These are phyloP conservation scores for Penicillium sp. DNA, from an alignment of 2,329 filamentous ascomycete species.

Conservation along the genomic window DNA sequence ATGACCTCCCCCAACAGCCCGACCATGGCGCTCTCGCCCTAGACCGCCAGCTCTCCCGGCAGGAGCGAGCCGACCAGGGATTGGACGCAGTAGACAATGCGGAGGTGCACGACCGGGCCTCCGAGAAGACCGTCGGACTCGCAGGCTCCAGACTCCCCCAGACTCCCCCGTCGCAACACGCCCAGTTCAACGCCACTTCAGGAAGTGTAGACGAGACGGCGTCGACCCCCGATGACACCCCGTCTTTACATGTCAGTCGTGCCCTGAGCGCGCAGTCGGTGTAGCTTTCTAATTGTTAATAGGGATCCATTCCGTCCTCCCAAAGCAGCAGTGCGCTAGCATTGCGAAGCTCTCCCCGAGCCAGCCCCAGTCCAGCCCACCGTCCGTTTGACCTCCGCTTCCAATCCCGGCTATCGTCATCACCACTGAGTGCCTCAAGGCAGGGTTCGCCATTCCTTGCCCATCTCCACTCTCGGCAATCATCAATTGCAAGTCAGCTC, in stretches of 20 bases:
- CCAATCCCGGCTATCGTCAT: constrained; percentile 74
- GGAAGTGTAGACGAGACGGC: constrained; percentile 60
- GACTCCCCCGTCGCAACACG: constrained; percentile 22
- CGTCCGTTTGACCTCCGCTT: constrained; percentile 93
- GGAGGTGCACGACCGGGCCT: constrained; percentile 17
- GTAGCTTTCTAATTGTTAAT: constrained; percentile 43
- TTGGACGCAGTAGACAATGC: constrained; percentile 25
- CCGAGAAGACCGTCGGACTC: constrained; percentile 17
- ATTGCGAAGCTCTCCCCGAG: constrained; percentile 61
- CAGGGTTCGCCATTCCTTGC: constrained; percentile 74
- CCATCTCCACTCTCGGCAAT: constrained; percentile 71
- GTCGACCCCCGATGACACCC: constrained; percentile 77
- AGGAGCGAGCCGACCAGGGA: constrained; percentile 24
- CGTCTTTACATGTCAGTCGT: constrained; percentile 67
- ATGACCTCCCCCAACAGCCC: constrained; percentile 30
- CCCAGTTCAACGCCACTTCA: constrained; percentile 15
- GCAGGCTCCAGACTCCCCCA: constrained; percentile 19
- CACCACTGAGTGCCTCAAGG: constrained; percentile 58
- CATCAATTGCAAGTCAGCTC: constrained; percentile 69
- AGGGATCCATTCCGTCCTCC: constrained; percentile 55
- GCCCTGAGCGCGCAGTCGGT: constrained; percentile 49
- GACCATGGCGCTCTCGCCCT: constrained; percentile 27
- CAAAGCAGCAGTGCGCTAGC: constrained; percentile 71
- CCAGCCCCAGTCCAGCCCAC: constrained; percentile 75
- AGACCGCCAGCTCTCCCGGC: constrained; percentile 18